A percentile compares a stretch with the other conserved stretches of the same genome.
These are phyloP conservation scores for Candida multigemmis DNA, from an alignment of 805 yeast genomes.

Conservation along the genomic window DNA sequence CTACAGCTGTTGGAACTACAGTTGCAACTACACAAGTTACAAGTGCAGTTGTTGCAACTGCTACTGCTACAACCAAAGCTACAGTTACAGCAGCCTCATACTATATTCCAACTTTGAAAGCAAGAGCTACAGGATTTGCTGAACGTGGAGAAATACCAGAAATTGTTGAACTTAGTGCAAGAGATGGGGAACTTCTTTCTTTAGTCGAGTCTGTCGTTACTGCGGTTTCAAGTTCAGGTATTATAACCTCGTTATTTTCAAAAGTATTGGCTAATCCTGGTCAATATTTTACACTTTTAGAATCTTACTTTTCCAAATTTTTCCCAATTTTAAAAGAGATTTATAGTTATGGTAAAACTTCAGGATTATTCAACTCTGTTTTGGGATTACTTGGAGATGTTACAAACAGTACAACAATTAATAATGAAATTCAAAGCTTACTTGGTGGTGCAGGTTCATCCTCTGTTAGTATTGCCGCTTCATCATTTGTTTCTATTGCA, in stretches of 20 bases:
- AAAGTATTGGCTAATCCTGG: conserved; percentile 27
- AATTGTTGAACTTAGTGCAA: not conserved
- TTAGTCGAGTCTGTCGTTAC: conserved; percentile 18
- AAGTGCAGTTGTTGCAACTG: conserved; percentile 6
- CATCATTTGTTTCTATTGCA: conserved; percentile 10
- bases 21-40: conserved; percentile 4
- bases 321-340: conserved; percentile 19
- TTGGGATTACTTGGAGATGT: too few relatives aligned
- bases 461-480: conserved; percentile 17
- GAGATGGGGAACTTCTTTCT: conserved; percentile 22
- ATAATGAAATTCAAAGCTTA: conserved; percentile 18
- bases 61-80: conserved; percentile 3
- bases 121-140: too few relatives aligned
- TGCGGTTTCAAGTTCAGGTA: conserved; percentile 25
- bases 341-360: conserved; percentile 21
- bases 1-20: too few relatives aligned
- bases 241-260: conserved; percentile 18
- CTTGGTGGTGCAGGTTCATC: conserved; percentile 14
- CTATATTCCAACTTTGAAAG: too few relatives aligned
- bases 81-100: too few relatives aligned
- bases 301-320: conserved; percentile 19
- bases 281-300: conserved; percentile 18
- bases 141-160: conserved; percentile 7
- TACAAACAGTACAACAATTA: conserved; percentile 28
- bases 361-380: conserved; percentile 18